These are phyloP conservation scores for Noccaea caerulescens DNA, from an alignment of 345 rosid genomes.

Conservation along the genomic window DNA sequence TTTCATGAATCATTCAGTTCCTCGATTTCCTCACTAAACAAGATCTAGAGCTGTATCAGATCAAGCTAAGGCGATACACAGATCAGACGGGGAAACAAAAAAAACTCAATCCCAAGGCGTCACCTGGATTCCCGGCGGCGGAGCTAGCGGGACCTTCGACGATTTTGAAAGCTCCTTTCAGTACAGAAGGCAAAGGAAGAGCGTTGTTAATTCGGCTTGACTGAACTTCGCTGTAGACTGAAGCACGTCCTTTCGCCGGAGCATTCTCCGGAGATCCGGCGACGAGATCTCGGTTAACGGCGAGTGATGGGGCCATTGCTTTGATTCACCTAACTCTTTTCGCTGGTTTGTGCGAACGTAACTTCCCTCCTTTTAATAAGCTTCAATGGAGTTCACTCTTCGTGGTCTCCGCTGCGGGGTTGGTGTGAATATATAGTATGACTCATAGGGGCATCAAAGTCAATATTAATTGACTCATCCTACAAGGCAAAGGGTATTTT, in stretches of 20 bases:
- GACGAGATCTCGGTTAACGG: constrained; percentile 47
- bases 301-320: constrained; percentile 69
- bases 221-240: constrained; percentile 90
- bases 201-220: constrained; percentile 71
- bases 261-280: constrained; percentile 41
- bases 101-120: neutral
- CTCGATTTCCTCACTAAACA: constrained; percentile 6
- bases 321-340: constrained; percentile 41
- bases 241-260: constrained; percentile 60
- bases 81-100: neutral
- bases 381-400: constrained; percentile 42
- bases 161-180: constrained; percentile 64
- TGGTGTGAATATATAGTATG: constrained; percentile 38
- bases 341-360: neutral
- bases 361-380: constrained; percentile 32
- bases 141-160: constrained; percentile 91
- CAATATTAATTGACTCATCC: constrained; percentile 33
- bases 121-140: constrained; percentile 94
- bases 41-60: constrained; percentile 36
- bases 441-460: constrained; percentile 16
- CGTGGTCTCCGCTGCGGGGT: constrained; percentile 47
- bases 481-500: constrained; percentile 30
- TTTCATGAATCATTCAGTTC: neutral
- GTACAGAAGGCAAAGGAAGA: constrained; percentile 85
- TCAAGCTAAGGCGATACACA: constrained; percentile 20